Evolutionary conservation across 768 basidiomycete genomes (phyloP), one percentile per base, ranked within the genome.

Genomic region (Naganishia randhawae): DNA sequence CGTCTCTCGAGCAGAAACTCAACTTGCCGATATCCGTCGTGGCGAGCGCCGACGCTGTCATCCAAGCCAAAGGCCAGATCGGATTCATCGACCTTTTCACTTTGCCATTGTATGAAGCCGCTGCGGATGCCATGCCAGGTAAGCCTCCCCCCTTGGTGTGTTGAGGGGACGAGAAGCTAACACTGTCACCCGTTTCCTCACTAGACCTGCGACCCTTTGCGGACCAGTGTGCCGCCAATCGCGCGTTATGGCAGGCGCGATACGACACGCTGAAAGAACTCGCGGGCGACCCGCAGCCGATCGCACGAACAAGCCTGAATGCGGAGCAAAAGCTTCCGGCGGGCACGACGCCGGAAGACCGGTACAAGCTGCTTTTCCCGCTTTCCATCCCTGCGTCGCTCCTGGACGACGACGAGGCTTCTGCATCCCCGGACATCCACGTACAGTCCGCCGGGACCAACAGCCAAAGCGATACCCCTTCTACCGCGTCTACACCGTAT

Each of bases 11-110:
- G 78, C 84, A 85, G 70, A 85, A 87, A 65, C 85, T 92, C 64
- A 84, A 86, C 39, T 82, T 98, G 33, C 87, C 88, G 19, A 81
- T 84, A 16, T 88, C 86, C n/a, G 83, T 83, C 63, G 78, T 80
- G 29, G 81, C 84, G 9, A 83, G 84, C 1, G 83, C 87, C n/a
- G 84, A 84, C 35, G 79, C 79, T 1, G 76, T 88, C 2, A 84
- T 84, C 51, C 89, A 90, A 79, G 91, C 89, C 31, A 84, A 85
- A 70, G 87, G 87, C 1, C 96, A 99, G 79, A 86, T 97, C 19
- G 92, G 87, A 73, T 99, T 99, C 80, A 89, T 92, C 72, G 85
- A 84, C 64, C 83, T 83, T 2, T 97, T 91, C 76, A 89, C 88
- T 50, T 86, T 86, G 73, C 95, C 95, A 1, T 82, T 99, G 27